These are phyloP conservation scores for Penicillium crustosum DNA, from an alignment of 2,329 filamentous ascomycete genomes.

Conservation along the genomic window DNA sequence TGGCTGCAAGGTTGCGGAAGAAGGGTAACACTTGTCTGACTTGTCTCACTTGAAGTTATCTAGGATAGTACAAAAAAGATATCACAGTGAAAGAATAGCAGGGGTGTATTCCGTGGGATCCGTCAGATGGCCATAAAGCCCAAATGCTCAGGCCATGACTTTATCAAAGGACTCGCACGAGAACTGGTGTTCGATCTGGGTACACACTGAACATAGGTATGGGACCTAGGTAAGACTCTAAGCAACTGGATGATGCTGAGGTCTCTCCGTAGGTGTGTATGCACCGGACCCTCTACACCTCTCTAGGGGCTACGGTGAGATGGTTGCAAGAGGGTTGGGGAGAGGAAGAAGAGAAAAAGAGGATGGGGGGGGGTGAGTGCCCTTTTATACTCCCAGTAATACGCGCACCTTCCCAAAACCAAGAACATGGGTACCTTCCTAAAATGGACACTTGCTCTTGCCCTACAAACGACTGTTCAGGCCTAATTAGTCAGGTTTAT, in stretches of 20 bases:
- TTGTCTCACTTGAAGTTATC: background rate
- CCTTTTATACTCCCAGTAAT: background rate
- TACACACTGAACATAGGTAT: background rate
- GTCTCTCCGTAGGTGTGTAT: background rate
- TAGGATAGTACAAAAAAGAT: background rate
- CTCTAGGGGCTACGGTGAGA: background rate
- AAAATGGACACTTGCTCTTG: background rate
- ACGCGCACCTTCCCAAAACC: background rate
- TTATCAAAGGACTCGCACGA: background rate
- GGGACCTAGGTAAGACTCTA: background rate
- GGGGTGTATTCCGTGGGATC: background rate
- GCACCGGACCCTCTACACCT: background rate
- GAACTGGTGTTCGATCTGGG: background rate
- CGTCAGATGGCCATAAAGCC: background rate
- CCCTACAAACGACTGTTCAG: background rate
- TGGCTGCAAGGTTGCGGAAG: background rate
- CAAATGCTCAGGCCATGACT: background rate
- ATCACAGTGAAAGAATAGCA: background rate
- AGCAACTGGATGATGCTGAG: background rate
- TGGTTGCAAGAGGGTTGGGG: background rate
- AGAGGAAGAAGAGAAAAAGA: background rate
- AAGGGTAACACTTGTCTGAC: background rate
- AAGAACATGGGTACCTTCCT: background rate
- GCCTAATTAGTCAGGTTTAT: no score
- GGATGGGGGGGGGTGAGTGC: no score